Evolutionary conservation across 805 yeast species (phyloP), one percentile per base, ranked within the genome.

Genomic region (Teunomyces lycoperdinae): DNA sequence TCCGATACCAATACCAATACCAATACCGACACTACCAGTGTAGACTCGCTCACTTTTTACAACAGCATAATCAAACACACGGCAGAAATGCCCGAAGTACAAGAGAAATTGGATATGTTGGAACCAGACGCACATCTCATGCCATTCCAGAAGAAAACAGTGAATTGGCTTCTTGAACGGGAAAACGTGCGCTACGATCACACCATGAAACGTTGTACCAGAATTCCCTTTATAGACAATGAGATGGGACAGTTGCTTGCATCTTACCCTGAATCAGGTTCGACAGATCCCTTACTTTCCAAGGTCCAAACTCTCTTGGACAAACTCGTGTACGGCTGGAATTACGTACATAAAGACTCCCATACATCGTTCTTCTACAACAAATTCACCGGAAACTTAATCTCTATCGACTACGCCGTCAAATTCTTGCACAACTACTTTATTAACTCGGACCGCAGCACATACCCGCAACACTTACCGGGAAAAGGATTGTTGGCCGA

Each of bases 401-500:
- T 48, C 9, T 33, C 52, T 17, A n/a, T 35, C 8, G 32, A 14
- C 11, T 31, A 42, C 5, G 48, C 46, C 3, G 45, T 50, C 20
- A 26, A 38, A 36, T 64, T 50, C 30, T 45, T 73, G 43, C 31
- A 66, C 44, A 46, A 68, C n/a, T 53, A 68, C 45, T 44, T 62
- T 56, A 35, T 55, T 10, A 46, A 56, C 16, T 24, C 60, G 26
- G 49, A 58, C 49, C 44, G 50, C 34, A 34, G 62, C 48, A 26
- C 60, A 57, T 47, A 56, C 49, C 63, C 67, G 44, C 50, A 57
- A 58, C 49, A 54, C 45, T 50, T 77, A 54, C 70, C 81, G 2
- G 83, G 79, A 0, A 73, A 76, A 44, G 97, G 95, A 0, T 68
- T 94, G 6, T 64, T 94, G 30, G 86, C 94, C 1, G 99, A 92